These are phyloP conservation scores for Geotrichum bryndzae DNA, from an alignment of 1,139 yeast species.

Conservation along the genomic window DNA sequence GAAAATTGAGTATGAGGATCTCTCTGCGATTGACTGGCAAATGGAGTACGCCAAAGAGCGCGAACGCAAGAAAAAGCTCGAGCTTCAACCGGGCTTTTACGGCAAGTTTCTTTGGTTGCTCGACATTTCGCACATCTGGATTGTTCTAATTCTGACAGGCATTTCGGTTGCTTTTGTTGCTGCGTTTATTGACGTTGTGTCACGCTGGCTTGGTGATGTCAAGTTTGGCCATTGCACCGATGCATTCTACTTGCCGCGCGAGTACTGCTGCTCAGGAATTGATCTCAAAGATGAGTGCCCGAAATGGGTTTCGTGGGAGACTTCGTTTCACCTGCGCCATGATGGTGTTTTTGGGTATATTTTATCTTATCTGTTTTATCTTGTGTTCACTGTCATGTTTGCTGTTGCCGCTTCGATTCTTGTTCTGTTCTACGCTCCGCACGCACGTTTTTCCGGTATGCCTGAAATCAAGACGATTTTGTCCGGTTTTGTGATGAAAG, in stretches of 20 bases:
- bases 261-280: constrained; percentile 38
- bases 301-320: constrained; percentile 43
- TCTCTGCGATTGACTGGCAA: constrained; percentile 41
- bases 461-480: constrained; percentile 50
- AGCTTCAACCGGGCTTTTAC: constrained; percentile 19
- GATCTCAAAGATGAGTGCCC: constrained; percentile 34
- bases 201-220: constrained; percentile 60
- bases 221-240: constrained; percentile 45
- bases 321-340: constrained; percentile 26
- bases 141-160: constrained; percentile 17
- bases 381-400: constrained; percentile 34
- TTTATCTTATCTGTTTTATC: constrained; percentile 36
- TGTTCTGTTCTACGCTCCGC: constrained; percentile 39
- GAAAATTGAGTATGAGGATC: constrained; percentile 30
- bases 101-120: constrained; percentile 17
- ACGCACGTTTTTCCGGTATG: constrained; percentile 59
- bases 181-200: constrained; percentile 42
- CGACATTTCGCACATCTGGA: constrained; percentile 18
- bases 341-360: constrained; percentile 31
- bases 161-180: constrained; percentile 20
- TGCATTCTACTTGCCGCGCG: constrained; percentile 36
- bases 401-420: constrained; percentile 35
- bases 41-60: constrained; percentile 36
- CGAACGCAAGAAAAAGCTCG: constrained; percentile 21
- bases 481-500: constrained; percentile 33